phyloP scores from a whole-genome alignment of 495 filamentous ascomycete species.

The Penicillium soppii region DNA sequence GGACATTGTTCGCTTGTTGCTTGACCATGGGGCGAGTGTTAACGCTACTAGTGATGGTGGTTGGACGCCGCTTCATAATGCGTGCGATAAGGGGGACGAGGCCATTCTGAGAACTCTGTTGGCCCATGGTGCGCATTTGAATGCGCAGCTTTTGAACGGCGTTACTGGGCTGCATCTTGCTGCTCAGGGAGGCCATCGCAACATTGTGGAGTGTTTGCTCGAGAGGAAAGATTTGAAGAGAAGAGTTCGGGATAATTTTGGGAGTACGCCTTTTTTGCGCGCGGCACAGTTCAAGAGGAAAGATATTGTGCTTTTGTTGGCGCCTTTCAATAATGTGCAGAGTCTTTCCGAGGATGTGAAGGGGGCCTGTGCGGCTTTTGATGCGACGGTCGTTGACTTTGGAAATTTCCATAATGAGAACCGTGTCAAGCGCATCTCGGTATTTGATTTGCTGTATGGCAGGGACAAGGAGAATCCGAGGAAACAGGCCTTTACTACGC shows the following conservation, averaged over 20 bases:
- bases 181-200: constrained; percentile 59
- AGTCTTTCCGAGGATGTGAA: constrained; percentile 54
- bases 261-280: constrained; percentile 58
- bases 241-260: constrained; percentile 57
- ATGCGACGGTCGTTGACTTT: constrained; percentile 69
- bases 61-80: constrained; percentile 67
- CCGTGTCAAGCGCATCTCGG: constrained; percentile 51
- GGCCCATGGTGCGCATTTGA: constrained; percentile 52
- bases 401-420: constrained; percentile 65
- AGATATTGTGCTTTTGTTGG: constrained; percentile 57
- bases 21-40: constrained; percentile 51
- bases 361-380: constrained; percentile 59
- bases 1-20: constrained; percentile 56
- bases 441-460: constrained; percentile 63
- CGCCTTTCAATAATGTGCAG: constrained; percentile 53
- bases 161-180: constrained; percentile 63
- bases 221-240: constrained; percentile 45
- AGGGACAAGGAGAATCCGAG: constrained; percentile 52
- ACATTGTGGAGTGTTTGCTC: constrained; percentile 56
- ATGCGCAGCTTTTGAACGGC: constrained; percentile 55
- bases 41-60: constrained; percentile 57
- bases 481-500: constrained; percentile 51
- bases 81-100: constrained; percentile 54
- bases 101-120: constrained; percentile 51
- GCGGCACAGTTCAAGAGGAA: constrained; percentile 58